A percentile compares a stretch with the other conserved stretches of the same genome.
Conservation (phyloP, 2,329 filamentous ascomycete species). For the Nemania abortiva region DNA sequence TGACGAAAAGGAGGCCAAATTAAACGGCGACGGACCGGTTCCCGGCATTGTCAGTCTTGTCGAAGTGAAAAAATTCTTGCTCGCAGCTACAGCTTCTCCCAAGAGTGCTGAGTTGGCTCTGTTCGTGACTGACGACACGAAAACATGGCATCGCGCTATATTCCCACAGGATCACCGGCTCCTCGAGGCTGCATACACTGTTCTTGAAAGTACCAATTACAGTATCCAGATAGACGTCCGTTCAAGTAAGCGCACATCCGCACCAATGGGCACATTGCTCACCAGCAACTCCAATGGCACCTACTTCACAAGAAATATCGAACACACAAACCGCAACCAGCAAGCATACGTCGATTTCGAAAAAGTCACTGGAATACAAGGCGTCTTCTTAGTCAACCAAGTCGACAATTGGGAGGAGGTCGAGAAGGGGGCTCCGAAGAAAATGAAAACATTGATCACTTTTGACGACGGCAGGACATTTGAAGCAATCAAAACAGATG, state of each 20-base stretch:
- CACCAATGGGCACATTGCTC: slow-evolving; percentile 87
- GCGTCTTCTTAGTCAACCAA: slow-evolving; percentile 89
- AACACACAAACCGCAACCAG: slow-evolving; percentile 88
- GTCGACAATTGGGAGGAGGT: slow-evolving; percentile 89
- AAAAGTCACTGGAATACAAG: slow-evolving; percentile 90
- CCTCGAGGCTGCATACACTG: slow-evolving; percentile 88
- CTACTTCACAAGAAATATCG: slow-evolving; percentile 91
- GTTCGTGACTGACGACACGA: slow-evolving; percentile 86
- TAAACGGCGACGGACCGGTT: slow-evolving; percentile 80
- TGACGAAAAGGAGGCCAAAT: slow-evolving; percentile 78
- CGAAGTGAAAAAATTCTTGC: slow-evolving; percentile 84
- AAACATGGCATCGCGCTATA: slow-evolving; percentile 90
- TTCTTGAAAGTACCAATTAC: slow-evolving; percentile 96
- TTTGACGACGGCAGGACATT: slow-evolving; percentile 96
- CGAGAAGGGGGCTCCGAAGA: slow-evolving; percentile 69
- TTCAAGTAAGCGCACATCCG: slow-evolving; percentile 71
- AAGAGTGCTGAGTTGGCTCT: slow-evolving; percentile 91
- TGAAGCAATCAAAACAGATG: slow-evolving; percentile 75
- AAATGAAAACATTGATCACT: slow-evolving; percentile 84
- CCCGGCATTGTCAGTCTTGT: slow-evolving; percentile 85
- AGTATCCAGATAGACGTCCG: slow-evolving; percentile 97
- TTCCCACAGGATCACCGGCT: slow-evolving; percentile 85
- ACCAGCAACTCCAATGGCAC: slow-evolving; percentile 98
- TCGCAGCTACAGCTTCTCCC: slow-evolving; percentile 83
- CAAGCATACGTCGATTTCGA: slow-evolving; percentile 91